Base-by-base conservation (phyloP, 192 early-diverging fungal species). In the Gonapodya prolifera region DNA sequence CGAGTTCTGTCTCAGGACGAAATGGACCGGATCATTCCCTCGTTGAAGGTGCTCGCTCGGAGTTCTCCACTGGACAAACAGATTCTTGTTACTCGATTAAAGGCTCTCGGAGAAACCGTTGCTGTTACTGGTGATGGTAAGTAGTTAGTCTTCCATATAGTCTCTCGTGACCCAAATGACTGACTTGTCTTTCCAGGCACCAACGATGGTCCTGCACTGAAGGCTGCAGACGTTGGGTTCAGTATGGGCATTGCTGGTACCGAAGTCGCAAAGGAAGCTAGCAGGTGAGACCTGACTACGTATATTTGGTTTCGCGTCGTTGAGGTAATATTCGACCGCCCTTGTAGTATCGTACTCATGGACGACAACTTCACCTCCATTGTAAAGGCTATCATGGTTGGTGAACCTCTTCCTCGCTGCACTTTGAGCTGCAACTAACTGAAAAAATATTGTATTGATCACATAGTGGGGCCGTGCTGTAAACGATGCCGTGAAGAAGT, bases 201-300 rank as follows among this genome's bases (percentile, higher is more conserved):
- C n/a, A 99, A 99, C 82, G 98, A 99, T 82, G 98, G 93, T 34
- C 92, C 92, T 18, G 98, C 98, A 2, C 84, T 99, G 70, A 95
- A 95, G 81, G 85, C 89, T 70, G 94, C 98, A 70, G 96, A 98
- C 80, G 95, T 99, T 35, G 98, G 98, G 8, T 99, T 99, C 83
- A 90, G 90, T 33, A 99, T 99, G 98, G 98, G 98, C 30, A 99
- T 99, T 83, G 91, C 98, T 2, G 98, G 98, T 34, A 99, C 97
- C 2, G 96, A 98, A 81, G 96, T 99, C 23, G 98, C 98, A 70
- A 99, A 99, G 84, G 98, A 99, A 83, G 98, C 98, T 0, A 95
- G n/a, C 89, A 91, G 33, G 98, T 99, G 80, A 93, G 98, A 75
- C 83, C 98, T 74, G 75, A 92, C 98, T 87, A 73, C n/a, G n/a